Evolutionary conservation across 2,329 filamentous ascomycete species (phyloP), one percentile per base, ranked within the genome.

Genomic region (Lizonia empirigonia): DNA sequence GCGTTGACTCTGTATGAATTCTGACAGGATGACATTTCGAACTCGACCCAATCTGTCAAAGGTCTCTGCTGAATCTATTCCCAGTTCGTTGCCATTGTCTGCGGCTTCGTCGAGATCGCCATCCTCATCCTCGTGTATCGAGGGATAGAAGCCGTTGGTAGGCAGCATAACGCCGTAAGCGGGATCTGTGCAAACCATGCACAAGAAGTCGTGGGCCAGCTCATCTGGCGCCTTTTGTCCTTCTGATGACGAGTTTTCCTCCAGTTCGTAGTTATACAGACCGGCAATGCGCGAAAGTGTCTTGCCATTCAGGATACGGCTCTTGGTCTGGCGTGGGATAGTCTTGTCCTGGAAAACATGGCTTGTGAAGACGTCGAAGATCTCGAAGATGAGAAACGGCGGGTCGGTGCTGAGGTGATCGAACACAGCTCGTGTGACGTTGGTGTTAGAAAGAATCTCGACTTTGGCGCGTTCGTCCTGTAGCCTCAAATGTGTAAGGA

Each of bases 141-240:
- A 84, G 6, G 91, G 90, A 71, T 97, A 97, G 73, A 91, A 89
- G n/a, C 91, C 92, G 27, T 84, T 85, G 50, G 90, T 87, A 3
- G 86, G 82, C 44, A 91, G 83, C 44, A 96, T 76, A 2, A 95
- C 82, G 12, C 93, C 94, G 40, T 87, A 85, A 4, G 80, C 81
- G 0, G 86, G 77, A 33, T 83, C 86, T 1, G 90, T 95, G 73
- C 91, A 97, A 3, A 89, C 81, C 27, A 85, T 78, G 39, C 87
- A 74, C 36, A 99, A 77, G 59, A 97, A 90, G 1, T 85, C 82
- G 58, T 97, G 91, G 0, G 87, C 86, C 30, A 84, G 80, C 24
- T 86, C 82, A 55, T 86, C 82, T 7, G 96, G 83, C 0, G 82
- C 75, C 19, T 82, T 79, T 1, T 75, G 70, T 7, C 73, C 76